Evolutionary conservation across 2,329 filamentous ascomycete genomes (phyloP), one percentile per base, ranked within the genome.

Genomic region (Fusarium nanum): DNA sequence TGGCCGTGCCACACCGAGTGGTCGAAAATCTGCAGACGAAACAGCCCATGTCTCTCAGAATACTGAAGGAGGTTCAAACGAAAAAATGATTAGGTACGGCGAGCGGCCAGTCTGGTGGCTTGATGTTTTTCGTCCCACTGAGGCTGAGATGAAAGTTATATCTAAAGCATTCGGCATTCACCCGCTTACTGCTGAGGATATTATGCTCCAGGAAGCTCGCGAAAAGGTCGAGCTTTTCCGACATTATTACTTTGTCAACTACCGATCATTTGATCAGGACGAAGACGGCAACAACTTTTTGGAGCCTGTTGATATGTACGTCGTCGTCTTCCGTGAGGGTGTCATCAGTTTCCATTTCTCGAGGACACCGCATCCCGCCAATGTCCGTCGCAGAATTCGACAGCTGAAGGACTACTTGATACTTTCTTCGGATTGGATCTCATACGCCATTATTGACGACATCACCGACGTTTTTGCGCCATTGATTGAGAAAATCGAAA

Each of bases 161-260:
- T 90, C 93, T 30, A 97, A 97, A 77, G 88, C 96, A 0, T 99
- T 99, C 77, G 93, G 94, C 18, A 98, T 99, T 64, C 96, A 99
- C 81, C 94, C 96, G 1, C 83, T 99, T 62, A 99, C 96, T 0
- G 91, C 93, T 3, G 96, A 99, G 80, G 96, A 99, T 78, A 98
- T 99, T 75, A 91, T 98, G 87, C 91, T 98, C 84, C 93, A 98
- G 79, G 96, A 99, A 82, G 93, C 94, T 42, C 94, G 96, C 23
- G 96, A 99, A 78, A 99, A 99, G 82, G 96, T 99, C 1, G 96
- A 99, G 79, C 86, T 99, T 2, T 99, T 99, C 84, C 91, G 93
- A 34, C 92, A 97, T 78, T 99, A 99, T 82, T 99, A 99, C 80
- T 98, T 99, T 76, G 93, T 99, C 82, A 98, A 97, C 79, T 99